A percentile compares a stretch with the other conserved stretches of the same genome.
phyloP scores from a whole-genome alignment of 2,329 filamentous ascomycete species.

The Volutella citrinella region DNA sequence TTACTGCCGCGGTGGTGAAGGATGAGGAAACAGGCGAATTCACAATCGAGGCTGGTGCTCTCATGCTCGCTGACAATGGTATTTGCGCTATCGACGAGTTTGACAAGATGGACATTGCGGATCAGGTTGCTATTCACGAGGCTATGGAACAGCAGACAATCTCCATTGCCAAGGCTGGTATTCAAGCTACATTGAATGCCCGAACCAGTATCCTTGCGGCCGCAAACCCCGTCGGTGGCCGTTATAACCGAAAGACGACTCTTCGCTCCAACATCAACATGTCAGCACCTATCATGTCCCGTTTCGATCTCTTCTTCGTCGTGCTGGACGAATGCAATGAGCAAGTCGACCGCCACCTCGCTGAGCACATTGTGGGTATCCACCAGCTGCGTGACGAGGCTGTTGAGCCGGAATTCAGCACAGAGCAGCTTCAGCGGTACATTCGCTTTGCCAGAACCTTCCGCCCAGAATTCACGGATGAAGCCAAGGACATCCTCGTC shows the following conservation, averaged over 20 bases:
- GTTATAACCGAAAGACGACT: conserved; percentile 96
- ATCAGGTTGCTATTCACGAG: conserved; percentile 99
- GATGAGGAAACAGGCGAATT: conserved; percentile 98
- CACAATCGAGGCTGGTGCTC: conserved; percentile 94
- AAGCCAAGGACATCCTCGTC: conserved; percentile 82
- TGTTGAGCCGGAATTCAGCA: conserved; percentile 89
- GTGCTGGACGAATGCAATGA: conserved; percentile 97
- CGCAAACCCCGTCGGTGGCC: conserved; percentile 90
- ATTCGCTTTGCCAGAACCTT: conserved; percentile 96
- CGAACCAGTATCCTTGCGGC: conserved; percentile 93
- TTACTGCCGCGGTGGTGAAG: conserved; percentile 95
- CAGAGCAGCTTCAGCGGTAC: conserved; percentile 93
- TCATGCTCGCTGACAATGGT: conserved; percentile 96
- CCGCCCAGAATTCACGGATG: conserved; percentile 85
- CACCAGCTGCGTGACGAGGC: conserved; percentile 92
- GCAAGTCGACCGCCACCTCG: conserved; percentile 81
- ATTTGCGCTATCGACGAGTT: conserved; percentile 99
- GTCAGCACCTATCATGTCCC: conserved; percentile 98
- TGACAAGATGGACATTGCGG: conserved; percentile 97
- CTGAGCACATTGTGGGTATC: conserved; percentile 90
- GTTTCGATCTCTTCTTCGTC: conserved; percentile 98
- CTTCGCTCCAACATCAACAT: conserved; percentile 96
- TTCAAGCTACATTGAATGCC: conserved; percentile 95
- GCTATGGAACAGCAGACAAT: conserved; percentile 99
- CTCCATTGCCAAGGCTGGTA: conserved; percentile 96